Evolutionary conservation across 2,329 filamentous ascomycete genomes (phyloP), one percentile per base, ranked within the genome.

Genomic region (Cordyceps fumosorosea): DNA sequence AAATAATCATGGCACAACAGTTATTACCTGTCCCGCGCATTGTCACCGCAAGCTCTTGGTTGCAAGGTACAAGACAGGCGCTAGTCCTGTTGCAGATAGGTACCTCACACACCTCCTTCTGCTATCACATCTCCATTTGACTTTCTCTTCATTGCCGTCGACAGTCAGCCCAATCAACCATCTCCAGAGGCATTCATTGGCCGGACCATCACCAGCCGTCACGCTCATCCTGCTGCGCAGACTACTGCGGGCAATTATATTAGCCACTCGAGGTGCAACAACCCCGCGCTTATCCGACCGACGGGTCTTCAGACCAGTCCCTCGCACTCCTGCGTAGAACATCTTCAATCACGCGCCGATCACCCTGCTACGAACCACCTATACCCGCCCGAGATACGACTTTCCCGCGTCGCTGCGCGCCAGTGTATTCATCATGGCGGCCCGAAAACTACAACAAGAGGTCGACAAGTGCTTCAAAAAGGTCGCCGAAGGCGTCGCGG

Each of bases 401-500:
- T 18, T 34, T 52, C 20, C 47, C 47, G 47, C 47, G 32, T 26
- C 60, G 47, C 37, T 22, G 18, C 48, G 47, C 40, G 44, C 14
- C 62, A 59, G 62, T 48, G 22, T 66, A 69, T 65, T 67, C 78
- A 83, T 76, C 71, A 99, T 99, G 95, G 91, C 95, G 70, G 90
- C 90, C 75, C 87, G 95, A 76, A 99, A 99, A 83, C 85, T 96
- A 70, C 90, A 95, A 76, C 93, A 98, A 80, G 95, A 99, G 80
- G 93, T 98, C 71, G 95, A 99, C 74, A 96, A 97, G 81, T 96
- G 91, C 85, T 98, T 97, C 86, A 99, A 99, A 80, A 96, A 96
- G 83, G 93, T 98, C 72, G 84, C 86, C 54, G 93, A 98, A 80
- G 95, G 95, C 60, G 92, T 98, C 61, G 82, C 87, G 65, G 89